Evolutionary conservation across 768 basidiomycete genomes (phyloP), one percentile per base, ranked within the genome.

Genomic region (Kondoa subrosea): DNA sequence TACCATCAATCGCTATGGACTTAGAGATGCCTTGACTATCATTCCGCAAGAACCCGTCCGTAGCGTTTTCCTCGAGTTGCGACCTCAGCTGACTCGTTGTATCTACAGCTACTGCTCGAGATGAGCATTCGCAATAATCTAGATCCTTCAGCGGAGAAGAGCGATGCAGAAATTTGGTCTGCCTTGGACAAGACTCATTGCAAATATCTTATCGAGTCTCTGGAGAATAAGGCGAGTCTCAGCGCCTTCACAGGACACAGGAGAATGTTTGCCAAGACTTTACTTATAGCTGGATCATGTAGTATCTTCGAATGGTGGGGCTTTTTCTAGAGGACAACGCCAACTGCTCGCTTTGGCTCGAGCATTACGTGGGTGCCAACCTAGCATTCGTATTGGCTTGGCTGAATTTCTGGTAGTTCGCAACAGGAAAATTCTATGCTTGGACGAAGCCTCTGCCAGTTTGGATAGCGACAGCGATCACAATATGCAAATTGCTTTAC

Each of bases 311-410:
- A 65, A 65, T 26, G 64, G 25, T 4, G 64, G 50, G 3, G 8
- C 3, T 30, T 57, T 70, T 3, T 68, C 66, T 27, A 32, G 69
- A 2, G 69, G 69, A 16, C 69, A 70, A 33, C 60, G 69, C 14
- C 69, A 70, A 57, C 69, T 70, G 21, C 56, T 70, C 34, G 70
- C 69, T 17, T 56, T 70, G 27, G 69, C 69, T 59, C 33, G 69
- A 34, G 69, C 69, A 4, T 59, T 70, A 4, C n/a, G n/a, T n/a
- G n/a, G n/a, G 16, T 64, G 63, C 14, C 16, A 62, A 21, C 14
- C 26, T 26, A 26, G 26, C 60, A 62, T 26, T 14, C 21, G 16
- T 62, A 62, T 62, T 62, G 21, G 17, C 30, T 16, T 16, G 21
- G 26, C 17, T 17, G 60, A 21, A 30, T 14, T 62, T 62, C 30